These are phyloP conservation scores for Eruca vesicaria DNA, from an alignment of 441 rosid genomes.

Conservation along the genomic window DNA sequence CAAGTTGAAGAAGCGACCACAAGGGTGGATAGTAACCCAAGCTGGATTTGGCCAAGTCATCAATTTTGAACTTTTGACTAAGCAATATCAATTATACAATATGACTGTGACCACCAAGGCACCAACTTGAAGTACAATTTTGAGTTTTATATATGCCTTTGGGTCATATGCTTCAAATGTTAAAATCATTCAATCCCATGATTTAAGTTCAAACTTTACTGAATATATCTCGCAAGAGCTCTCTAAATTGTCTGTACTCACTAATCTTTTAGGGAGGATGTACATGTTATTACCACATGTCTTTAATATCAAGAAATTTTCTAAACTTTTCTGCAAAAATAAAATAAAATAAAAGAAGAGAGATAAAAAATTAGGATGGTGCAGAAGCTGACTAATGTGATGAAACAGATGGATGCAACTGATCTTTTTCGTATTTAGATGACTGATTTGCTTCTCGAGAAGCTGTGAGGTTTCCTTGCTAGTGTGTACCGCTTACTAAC, in stretches of 20 bases:
- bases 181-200: background rate
- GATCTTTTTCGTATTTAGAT: slow-evolving; percentile 81
- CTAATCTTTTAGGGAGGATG: slow-evolving; percentile 46
- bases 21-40: background rate
- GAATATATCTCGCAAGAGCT: background rate
- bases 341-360: no score
- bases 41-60: slow-evolving; percentile 31
- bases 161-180: background rate
- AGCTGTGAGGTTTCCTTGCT: slow-evolving; percentile 56
- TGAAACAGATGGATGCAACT: slow-evolving; percentile 83
- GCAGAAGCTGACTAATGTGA: slow-evolving; percentile 72
- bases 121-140: slow-evolving; percentile 18
- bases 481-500: background rate
- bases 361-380: slow-evolving; percentile 76
- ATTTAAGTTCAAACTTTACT: background rate
- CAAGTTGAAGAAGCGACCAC: background rate
- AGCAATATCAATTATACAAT: background rate
- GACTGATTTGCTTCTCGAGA: slow-evolving; percentile 81
- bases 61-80: background rate
- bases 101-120: background rate
- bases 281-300: slow-evolving; percentile 45
- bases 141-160: background rate
- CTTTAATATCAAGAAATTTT: no score
- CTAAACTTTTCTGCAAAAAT: no score
- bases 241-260: background rate